Evolutionary conservation across 2,329 filamentous ascomycete genomes (phyloP), one percentile per base, ranked within the genome.

Genomic region (Parasarocladium wereldwijsianum): DNA sequence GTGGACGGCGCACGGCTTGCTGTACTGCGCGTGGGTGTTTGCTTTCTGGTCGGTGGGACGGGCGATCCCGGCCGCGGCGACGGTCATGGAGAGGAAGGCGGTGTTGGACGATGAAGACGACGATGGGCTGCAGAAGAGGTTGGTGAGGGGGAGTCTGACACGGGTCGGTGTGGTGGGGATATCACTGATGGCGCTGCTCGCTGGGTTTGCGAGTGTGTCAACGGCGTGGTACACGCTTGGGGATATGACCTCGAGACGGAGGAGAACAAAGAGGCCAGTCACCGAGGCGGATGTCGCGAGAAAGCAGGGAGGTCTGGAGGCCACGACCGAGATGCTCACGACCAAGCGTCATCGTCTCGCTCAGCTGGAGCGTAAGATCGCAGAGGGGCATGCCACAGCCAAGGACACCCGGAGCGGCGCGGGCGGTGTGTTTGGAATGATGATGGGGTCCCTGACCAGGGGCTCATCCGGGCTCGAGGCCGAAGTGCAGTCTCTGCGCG

Each of bases 151-250:
- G 7, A 76, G 70, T 38, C 54, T 77, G 20, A 70, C 76, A 47
- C 55, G 84, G 25, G 74, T 93, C 16, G 84, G 83, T 9, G 76
- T 93, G 23, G 83, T 92, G 37, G 84, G 84, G 4, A 84, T 90
- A 33, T 76, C 78, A 27, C 56, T 90, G 31, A 92, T 93, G 82
- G 84, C 83, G 11, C 65, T 86, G 10, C 60, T 93, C n/a, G 83
- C 83, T 6, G 84, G 84, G 0, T 93, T 92, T 43, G 84, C 84
- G 5, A 82, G 82, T n/a, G 79, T 92, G 19, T 86, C 80, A 15
- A 78, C 80, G 2, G 73, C 85, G 2, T 93, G 84, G 82, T 79
- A 92, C 45, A 82, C 72, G 1, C 83, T 92, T 52, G 68, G 73
- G 15, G 71, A 74, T 17, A 69, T 11, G 6, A 22, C 66, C 22